Conservation (phyloP, 306 rosid species). For the Herpetospermum pedunculosum region DNA sequence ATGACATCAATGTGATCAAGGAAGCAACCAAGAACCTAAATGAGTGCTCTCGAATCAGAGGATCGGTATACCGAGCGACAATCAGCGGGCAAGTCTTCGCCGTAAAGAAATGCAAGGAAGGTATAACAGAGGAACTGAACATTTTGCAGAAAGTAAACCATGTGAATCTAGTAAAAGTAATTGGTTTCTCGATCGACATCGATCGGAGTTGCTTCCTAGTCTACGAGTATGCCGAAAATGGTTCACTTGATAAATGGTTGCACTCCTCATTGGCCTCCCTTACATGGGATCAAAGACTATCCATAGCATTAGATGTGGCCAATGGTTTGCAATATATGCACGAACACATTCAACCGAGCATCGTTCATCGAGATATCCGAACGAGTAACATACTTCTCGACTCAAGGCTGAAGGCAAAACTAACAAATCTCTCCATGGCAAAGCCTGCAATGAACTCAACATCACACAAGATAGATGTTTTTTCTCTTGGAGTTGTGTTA, state of each 20-base stretch:
- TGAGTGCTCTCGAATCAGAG: slow-evolving; percentile 43
- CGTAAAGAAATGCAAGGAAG: slow-evolving; percentile 44
- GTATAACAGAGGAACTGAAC: slow-evolving; percentile 48
- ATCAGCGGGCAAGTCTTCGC: slow-evolving; percentile 41
- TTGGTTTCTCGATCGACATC: slow-evolving; percentile 42
- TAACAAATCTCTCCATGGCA: slow-evolving; percentile 64
- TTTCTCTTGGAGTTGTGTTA: slow-evolving; percentile 56
- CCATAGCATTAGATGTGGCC: slow-evolving; percentile 69
- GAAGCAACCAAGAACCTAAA: slow-evolving; percentile 56
- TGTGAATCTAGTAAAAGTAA: slow-evolving; percentile 60
- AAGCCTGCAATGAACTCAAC: slow-evolving; percentile 26
- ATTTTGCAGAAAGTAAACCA: slow-evolving; percentile 76
- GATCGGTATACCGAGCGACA: slow-evolving; percentile 55
- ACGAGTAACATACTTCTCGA: slow-evolving; percentile 62
- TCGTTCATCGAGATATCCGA: slow-evolving; percentile 64
- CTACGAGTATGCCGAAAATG: slow-evolving; percentile 64
- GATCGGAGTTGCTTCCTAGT: slow-evolving; percentile 45
- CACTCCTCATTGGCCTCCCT: slow-evolving; percentile 26
- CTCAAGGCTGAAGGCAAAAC: slow-evolving; percentile 55
- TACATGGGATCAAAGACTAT: slow-evolving; percentile 60
- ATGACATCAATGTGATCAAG: slow-evolving; percentile 36
- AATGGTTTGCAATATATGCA: slow-evolving; percentile 74
- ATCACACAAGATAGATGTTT: slow-evolving; percentile 52
- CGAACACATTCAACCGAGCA: slow-evolving; percentile 64
- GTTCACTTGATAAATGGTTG: slow-evolving; percentile 64